Evolutionary conservation across 257 asterid genomes (phyloP).

Genomic region (Vinca minor): DNA sequence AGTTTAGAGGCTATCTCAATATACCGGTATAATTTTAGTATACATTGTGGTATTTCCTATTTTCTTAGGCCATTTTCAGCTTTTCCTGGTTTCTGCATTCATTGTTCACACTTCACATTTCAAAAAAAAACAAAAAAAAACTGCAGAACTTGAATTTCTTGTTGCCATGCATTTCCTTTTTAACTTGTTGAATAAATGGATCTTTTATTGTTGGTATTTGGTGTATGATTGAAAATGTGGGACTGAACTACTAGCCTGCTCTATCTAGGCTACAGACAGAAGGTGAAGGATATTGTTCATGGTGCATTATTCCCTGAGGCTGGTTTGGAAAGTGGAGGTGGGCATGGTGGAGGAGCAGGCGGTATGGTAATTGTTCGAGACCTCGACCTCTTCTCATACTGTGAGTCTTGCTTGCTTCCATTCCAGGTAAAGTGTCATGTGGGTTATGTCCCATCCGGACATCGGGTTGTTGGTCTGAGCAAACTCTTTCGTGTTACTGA

Average conservation of each 20-base stretch:
- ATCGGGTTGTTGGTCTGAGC: slow-evolving; percentile 80
- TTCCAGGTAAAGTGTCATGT: slow-evolving; percentile 88
- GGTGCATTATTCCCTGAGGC: slow-evolving; percentile 90
- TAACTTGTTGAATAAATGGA: background rate
- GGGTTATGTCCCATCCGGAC: slow-evolving; percentile 80
- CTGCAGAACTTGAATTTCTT: background rate
- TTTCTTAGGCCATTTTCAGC: background rate
- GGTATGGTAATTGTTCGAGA: slow-evolving; percentile 94
- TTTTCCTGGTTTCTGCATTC: background rate
- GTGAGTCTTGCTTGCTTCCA: slow-evolving; percentile 93
- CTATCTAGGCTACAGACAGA: slow-evolving; percentile 62
- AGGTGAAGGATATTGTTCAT: slow-evolving; percentile 62
- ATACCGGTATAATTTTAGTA: too few species aligned
- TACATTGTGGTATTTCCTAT: background rate
- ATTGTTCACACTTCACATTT: background rate
- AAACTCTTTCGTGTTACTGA: slow-evolving; percentile 91
- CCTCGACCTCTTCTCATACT: slow-evolving; percentile 81
- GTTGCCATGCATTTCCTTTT: background rate
- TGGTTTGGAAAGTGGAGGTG: slow-evolving; percentile 63
- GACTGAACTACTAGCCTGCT: background rate
- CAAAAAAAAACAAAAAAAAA: too few species aligned
- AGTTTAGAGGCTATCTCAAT: too few species aligned
- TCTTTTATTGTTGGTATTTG: background rate
- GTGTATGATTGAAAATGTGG: slow-evolving; percentile 1
- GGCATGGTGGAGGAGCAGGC: slow-evolving; percentile 85